Conservation (phyloP, 306 rosid species). For the Gleditsia sinensis region DNA sequence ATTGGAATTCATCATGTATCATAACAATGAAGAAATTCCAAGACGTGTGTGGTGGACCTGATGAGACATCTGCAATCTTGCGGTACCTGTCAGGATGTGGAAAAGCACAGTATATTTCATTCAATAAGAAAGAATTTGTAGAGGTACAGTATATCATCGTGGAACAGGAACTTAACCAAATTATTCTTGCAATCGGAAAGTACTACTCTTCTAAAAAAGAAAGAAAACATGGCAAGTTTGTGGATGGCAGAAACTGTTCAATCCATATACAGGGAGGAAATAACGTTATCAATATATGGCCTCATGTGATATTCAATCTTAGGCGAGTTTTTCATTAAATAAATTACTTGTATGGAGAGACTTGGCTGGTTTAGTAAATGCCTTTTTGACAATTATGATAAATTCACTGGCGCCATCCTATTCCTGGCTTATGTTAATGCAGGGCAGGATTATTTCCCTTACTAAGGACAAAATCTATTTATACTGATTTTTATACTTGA, state of each 20-base stretch:
- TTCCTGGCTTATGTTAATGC: slow-evolving; percentile 3
- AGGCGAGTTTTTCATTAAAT: neutral
- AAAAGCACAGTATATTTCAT: slow-evolving; percentile 62
- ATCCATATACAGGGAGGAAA: neutral
- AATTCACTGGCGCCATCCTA: neutral
- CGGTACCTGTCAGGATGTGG: slow-evolving; percentile 66
- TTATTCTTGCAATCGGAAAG: slow-evolving; percentile 17
- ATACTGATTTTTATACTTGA: slow-evolving; percentile 11
- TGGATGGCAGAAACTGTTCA: neutral
- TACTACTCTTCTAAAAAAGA: neutral
- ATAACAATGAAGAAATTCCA: slow-evolving; percentile 71
- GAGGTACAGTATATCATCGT: slow-evolving; percentile 54
- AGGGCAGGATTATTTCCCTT: slow-evolving; percentile 7
- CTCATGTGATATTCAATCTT: neutral
- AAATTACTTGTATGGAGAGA: neutral
- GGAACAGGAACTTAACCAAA: neutral
- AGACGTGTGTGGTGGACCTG: slow-evolving; percentile 66
- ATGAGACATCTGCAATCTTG: slow-evolving; percentile 67
- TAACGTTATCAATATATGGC: neutral
- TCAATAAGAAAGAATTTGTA: slow-evolving; percentile 48
- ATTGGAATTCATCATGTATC: slow-evolving; percentile 72
- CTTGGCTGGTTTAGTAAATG: neutral
- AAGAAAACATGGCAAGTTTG: neutral
- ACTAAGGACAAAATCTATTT: neutral
- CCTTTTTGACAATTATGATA: slow-evolving; percentile 2